Conservation (phyloP, 2,329 filamentous ascomycete species). For the Fusarium coffeatum region DNA sequence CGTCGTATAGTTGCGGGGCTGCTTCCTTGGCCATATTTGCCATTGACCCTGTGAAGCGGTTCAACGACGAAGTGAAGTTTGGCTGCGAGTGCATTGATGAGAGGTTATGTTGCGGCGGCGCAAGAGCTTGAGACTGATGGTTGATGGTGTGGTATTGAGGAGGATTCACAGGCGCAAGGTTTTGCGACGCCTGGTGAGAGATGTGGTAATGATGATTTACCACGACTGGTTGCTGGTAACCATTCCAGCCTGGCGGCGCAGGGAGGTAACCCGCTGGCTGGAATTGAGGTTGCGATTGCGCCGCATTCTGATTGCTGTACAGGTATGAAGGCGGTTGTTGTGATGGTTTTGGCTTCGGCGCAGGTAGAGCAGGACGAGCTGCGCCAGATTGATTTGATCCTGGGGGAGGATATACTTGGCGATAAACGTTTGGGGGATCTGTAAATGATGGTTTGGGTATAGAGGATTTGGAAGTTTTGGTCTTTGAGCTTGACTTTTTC, state of each 20-base stretch:
- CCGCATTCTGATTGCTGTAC: constrained; percentile 39
- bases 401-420: constrained; percentile 4
- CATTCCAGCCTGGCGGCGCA: constrained; percentile 40
- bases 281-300: constrained; percentile 41
- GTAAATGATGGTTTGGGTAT: constrained; percentile 16
- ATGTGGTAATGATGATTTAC: constrained; percentile 65
- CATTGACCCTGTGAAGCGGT: constrained; percentile 55
- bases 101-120: constrained; percentile 6
- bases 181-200: constrained; percentile 41
- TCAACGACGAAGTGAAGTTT: constrained; percentile 39
- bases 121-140: not conserved
- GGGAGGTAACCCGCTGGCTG: constrained; percentile 42
- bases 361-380: not conserved
- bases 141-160: constrained; percentile 1
- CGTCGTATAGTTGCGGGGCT: constrained; percentile 56
- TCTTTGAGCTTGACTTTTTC: constrained; percentile 5
- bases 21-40: constrained; percentile 58
- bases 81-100: constrained; percentile 16
- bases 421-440: constrained; percentile 18
- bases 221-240: constrained; percentile 57
- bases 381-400: not conserved
- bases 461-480: not conserved
- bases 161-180: not conserved
- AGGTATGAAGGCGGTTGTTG: constrained; percentile 21
- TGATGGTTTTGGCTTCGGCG: constrained; percentile 15